Base-by-base conservation (phyloP, 1,284 basidiomycete species). In the Sporisorium sorghi region DNA sequence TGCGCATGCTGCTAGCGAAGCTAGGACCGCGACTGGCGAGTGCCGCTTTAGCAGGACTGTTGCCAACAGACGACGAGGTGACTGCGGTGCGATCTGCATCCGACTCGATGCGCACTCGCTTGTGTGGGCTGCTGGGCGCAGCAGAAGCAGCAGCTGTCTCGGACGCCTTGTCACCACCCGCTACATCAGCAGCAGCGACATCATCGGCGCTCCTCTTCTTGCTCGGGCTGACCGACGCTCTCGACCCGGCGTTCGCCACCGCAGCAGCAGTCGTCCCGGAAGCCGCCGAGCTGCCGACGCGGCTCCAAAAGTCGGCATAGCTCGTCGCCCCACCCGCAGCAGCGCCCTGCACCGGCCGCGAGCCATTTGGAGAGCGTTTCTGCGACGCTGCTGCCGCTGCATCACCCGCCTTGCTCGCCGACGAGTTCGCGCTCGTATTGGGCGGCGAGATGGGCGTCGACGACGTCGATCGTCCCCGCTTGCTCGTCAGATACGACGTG, bases 281-380 rank as follows among this genome's bases (percentile, higher is more conserved):
- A 12, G 58, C 37, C 26, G 55, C 46, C 35, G 73, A 59, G 44
- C 63, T 71, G 19, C 73, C 76, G 1, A 79, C 70, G 7, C 73
- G 64, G 35, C 59, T 76, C 78, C 78, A 80, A 33, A 80, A 80
- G 35, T 74, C 76, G 1, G 76, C 78, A 46, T 80, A 80, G 60
- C 66, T 77, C 14, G 67, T 73, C 6, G 58, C 66, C 24, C 69
- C 69, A 52, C 58, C 62, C 40, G 52, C 56, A 40, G 55, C 23
- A 40, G 55, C 23, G 35, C 32, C 35, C 23, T 43, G 23, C 24
- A 35, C 17, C n/a, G 42, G 43, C 21, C 47, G 50, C 10, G 52
- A 40, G 28, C 26, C 44, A 33, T 17, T 55, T 5, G 49, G 55
- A 30, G 65, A 56, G 21, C 58, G 60, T 47, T 63, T 59, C 12